phyloP scores from a whole-genome alignment of 1,284 basidiomycete genomes.

The Cystobasidiaceae sp. region DNA sequence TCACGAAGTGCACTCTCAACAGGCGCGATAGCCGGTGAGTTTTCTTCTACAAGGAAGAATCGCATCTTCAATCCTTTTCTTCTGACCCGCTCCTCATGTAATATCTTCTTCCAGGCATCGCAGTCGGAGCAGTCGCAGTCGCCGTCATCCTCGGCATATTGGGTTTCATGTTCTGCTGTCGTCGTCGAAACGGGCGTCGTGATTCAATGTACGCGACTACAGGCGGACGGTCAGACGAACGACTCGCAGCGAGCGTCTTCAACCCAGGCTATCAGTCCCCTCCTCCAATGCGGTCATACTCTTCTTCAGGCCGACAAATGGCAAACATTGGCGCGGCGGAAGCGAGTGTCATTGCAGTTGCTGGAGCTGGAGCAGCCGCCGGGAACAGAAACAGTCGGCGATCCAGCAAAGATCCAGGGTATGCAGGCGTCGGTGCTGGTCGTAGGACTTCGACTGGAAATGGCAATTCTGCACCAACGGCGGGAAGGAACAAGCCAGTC shows the following conservation, averaged over 20 bases:
- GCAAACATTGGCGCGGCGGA: slow-evolving; percentile 17
- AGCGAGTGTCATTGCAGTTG: background rate
- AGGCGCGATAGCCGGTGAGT: slow-evolving; percentile 26
- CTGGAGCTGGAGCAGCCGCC: slow-evolving; percentile 16
- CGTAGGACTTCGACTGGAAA: background rate
- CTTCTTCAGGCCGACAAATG: background rate
- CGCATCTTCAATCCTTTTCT: background rate
- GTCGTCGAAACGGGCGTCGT: background rate
- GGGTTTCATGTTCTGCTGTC: slow-evolving; percentile 11
- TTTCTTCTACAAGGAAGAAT: background rate
- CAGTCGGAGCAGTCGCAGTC: slow-evolving; percentile 14
- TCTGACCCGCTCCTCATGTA: background rate
- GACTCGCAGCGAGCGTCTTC: background rate
- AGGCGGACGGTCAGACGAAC: slow-evolving; percentile 12
- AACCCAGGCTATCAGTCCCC: background rate
- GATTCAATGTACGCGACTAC: slow-evolving; percentile 15
- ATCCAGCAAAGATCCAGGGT: background rate
- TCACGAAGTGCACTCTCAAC: background rate
- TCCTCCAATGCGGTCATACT: background rate
- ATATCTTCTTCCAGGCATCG: slow-evolving; percentile 9
- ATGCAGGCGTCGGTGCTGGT: background rate
- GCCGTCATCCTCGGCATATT: slow-evolving; percentile 3
- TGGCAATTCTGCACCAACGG: background rate
- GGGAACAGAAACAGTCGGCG: background rate
- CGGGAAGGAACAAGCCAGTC: slow-evolving; percentile 1